Evolutionary conservation across 176 grass and related monocot genomes (phyloP).

Genomic region (Hordeum marinum): DNA sequence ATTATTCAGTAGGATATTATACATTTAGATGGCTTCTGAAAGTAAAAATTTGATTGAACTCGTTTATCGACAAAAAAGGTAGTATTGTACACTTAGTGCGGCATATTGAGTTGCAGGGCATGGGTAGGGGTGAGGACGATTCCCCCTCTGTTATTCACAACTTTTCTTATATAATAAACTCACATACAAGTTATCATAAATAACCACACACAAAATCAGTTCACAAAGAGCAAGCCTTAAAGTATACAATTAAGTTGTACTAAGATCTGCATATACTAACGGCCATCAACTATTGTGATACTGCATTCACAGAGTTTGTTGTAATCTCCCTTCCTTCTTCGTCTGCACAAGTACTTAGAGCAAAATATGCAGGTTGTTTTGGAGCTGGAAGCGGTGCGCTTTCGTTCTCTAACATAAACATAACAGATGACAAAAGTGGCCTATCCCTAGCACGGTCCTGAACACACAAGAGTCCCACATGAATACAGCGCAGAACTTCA

Average conservation of each 20-base stretch:
- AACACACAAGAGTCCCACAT: slow-evolving; percentile 6
- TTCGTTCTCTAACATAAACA: not conserved
- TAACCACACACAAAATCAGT: not conserved
- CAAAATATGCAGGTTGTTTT: not conserved
- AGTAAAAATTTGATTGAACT: not conserved
- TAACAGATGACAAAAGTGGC: not conserved
- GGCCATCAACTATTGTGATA: not conserved
- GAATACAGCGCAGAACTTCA: not conserved
- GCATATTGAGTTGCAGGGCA: not conserved
- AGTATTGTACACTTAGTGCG: not conserved
- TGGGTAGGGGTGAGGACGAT: not conserved
- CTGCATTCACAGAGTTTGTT: not conserved
- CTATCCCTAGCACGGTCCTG: not conserved
- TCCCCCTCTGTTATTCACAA: not conserved
- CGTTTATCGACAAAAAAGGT: not conserved
- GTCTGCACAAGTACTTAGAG: not conserved
- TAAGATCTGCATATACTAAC: not conserved
- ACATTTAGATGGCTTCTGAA: not conserved
- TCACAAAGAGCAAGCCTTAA: not conserved
- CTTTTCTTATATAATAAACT: not conserved
- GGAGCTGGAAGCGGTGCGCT: not conserved
- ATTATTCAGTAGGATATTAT: not conserved
- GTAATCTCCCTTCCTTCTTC: not conserved
- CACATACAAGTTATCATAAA: not conserved
- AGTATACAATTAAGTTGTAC: not conserved